phyloP scores from a whole-genome alignment of 2,329 filamentous ascomycete species.

The Fusarium beomiforme region DNA sequence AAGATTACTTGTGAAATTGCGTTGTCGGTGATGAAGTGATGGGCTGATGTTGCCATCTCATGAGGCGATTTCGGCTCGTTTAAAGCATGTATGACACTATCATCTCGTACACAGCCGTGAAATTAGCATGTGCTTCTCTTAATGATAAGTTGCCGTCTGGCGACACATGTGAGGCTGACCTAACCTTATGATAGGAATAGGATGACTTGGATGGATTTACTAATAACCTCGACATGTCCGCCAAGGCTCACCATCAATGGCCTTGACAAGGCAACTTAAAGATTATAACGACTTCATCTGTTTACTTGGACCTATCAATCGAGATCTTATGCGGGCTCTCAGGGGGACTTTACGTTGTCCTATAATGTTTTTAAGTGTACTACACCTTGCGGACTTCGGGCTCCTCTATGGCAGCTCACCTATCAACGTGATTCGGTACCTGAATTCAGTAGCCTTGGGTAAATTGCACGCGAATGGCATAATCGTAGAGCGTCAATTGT shows the following conservation, averaged over 20 bases:
- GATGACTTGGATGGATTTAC: neutral
- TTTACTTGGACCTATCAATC: neutral
- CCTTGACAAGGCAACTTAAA: neutral
- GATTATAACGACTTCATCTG: fast-evolving
- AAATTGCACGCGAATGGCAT: neutral
- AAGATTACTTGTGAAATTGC: neutral
- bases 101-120: neutral
- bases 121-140: neutral
- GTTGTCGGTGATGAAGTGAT: neutral
- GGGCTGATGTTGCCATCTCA: neutral
- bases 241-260: neutral
- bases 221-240: neutral
- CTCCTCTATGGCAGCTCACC: fast-evolving
- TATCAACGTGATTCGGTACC: neutral
- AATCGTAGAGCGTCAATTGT: neutral
- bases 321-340: too few relatives aligned
- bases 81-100: neutral
- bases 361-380: too few relatives aligned
- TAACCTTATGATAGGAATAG: neutral
- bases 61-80: neutral
- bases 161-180: neutral
- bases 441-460: too few relatives aligned
- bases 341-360: too few relatives aligned
- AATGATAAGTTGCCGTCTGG: neutral
- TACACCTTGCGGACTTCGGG: neutral